Evolutionary conservation across 345 rosid genomes (phyloP).

Genomic region (Excoecaria cochinchinensis): DNA sequence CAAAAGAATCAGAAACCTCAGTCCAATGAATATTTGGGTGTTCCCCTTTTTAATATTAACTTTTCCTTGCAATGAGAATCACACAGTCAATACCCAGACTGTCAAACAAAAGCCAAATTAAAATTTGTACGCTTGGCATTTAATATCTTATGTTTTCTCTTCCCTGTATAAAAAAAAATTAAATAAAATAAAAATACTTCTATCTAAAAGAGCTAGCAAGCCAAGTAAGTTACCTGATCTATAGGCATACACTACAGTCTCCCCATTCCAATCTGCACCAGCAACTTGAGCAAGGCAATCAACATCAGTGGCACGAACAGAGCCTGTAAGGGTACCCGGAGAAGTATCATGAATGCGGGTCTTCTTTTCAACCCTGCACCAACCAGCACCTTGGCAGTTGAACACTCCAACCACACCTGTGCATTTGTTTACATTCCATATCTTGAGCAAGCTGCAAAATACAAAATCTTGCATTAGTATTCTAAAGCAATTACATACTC

Average conservation of each 20-base stretch:
- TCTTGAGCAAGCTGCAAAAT: constrained; percentile 68
- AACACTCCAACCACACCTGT: constrained; percentile 87
- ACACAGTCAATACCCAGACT: neutral
- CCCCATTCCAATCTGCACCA: constrained; percentile 76
- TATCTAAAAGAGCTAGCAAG: neutral
- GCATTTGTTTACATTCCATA: constrained; percentile 87
- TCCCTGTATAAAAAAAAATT: too few relatives aligned
- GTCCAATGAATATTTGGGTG: neutral
- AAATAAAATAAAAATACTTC: neutral
- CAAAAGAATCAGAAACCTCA: neutral
- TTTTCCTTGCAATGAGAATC: neutral
- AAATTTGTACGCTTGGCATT: neutral
- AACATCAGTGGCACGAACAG: constrained; percentile 68
- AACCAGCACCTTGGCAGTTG: constrained; percentile 99
- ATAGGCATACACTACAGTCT: constrained; percentile 59
- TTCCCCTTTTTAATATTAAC: neutral
- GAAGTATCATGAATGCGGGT: constrained; percentile 77
- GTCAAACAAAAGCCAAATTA: neutral
- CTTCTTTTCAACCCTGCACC: constrained; percentile 84
- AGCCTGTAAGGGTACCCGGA: constrained; percentile 76
- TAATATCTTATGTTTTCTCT: neutral
- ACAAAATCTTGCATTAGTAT: neutral
- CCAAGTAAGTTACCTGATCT: constrained; percentile 60
- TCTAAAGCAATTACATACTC: neutral
- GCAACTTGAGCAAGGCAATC: constrained; percentile 68